Evolutionary conservation across 2,329 filamentous ascomycete species (phyloP), one percentile per base, ranked within the genome.

Genomic region (Mycocentrospora acerina): DNA sequence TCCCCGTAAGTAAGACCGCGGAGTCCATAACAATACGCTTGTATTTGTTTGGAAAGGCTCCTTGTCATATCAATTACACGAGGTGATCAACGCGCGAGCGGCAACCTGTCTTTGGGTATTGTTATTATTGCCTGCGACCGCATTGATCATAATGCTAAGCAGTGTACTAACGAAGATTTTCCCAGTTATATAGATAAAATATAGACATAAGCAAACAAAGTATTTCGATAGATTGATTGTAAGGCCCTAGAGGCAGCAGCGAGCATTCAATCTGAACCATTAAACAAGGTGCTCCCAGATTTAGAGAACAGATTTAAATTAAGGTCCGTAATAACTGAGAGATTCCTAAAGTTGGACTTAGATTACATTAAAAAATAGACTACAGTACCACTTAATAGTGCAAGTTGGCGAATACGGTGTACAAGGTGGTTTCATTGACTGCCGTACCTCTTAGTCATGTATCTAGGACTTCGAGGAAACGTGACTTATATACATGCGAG

Each of bases 21-120:
- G 28, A 37, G 34, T 37, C 27, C 7, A 25, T 25, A 37, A 13
- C 27, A 37, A 37, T 30, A 36, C 34, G 34, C 27, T 30, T 26
- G 19, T 30, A 13, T 37, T 18, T 26, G 10, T 37, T 18, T 25
- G 14, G 14, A 18, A 37, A 30, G 27, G 11, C 27, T 31, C 27
- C 18, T 37, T 31, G 34, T 37, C 34, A 26, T 30, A 37, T n/a
- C 27, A 24, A 31, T 30, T 18, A 37, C 34, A 13, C 19, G 16
- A 31, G 10, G 27, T 30, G 9, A 37, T 30, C 22, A 26, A 30
- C 19, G 4, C 27, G 9, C 27, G 27, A 36, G 34, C 34, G 18
- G 9, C 19, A 36, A 36, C 18, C 18, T 36, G 34, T 25, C 27
- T 36, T 30, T 30, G 19, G 34, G 34, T 14, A 18, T 36, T 30